phyloP scores from a whole-genome alignment of 2,329 filamentous ascomycete genomes.

The Venturia pyrina region DNA sequence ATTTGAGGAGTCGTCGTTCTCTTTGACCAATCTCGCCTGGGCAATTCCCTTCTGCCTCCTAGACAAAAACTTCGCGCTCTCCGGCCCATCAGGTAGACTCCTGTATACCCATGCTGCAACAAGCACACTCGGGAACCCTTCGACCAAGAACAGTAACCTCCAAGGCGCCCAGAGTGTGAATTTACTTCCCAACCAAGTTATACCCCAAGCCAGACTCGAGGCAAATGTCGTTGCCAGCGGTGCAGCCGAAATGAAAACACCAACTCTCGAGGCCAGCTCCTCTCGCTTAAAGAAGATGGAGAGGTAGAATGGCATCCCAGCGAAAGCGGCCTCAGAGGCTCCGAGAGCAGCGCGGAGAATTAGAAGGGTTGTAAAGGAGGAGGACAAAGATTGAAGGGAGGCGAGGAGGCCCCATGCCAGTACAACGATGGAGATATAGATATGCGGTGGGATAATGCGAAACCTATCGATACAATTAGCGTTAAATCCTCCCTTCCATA shows the following conservation, averaged over 20 bases:
- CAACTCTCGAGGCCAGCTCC: slow-evolving; percentile 77
- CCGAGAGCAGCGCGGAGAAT: slow-evolving; percentile 50
- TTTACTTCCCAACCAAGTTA: slow-evolving; percentile 56
- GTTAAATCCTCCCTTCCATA: not conserved
- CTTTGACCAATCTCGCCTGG: slow-evolving; percentile 43
- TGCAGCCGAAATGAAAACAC: slow-evolving; percentile 72
- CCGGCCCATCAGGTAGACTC: slow-evolving; percentile 66
- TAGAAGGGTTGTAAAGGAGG: slow-evolving; percentile 44
- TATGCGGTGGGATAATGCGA: slow-evolving; percentile 48
- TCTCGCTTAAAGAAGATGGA: slow-evolving; percentile 53
- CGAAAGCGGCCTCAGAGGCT: slow-evolving; percentile 51
- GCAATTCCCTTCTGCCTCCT: slow-evolving; percentile 45
- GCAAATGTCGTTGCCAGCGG: slow-evolving; percentile 58
- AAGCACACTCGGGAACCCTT: slow-evolving; percentile 75
- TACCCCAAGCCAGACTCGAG: slow-evolving; percentile 67
- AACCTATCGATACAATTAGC: slow-evolving; percentile 28
- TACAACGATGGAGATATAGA: slow-evolving; percentile 55
- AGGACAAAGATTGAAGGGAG: slow-evolving; percentile 51
- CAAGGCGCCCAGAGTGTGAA: slow-evolving; percentile 63
- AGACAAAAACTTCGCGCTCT: slow-evolving; percentile 32
- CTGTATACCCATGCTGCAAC: slow-evolving; percentile 65
- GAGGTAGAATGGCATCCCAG: slow-evolving; percentile 54
- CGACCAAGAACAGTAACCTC: slow-evolving; percentile 75
- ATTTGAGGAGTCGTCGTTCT: slow-evolving; percentile 18
- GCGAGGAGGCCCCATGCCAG: slow-evolving; percentile 71